Percentiles rank a stretch among this genome's conserved stretches.
Conservation (phyloP, 1,284 basidiomycete genomes). For the Trichosporon sp. region DNA sequence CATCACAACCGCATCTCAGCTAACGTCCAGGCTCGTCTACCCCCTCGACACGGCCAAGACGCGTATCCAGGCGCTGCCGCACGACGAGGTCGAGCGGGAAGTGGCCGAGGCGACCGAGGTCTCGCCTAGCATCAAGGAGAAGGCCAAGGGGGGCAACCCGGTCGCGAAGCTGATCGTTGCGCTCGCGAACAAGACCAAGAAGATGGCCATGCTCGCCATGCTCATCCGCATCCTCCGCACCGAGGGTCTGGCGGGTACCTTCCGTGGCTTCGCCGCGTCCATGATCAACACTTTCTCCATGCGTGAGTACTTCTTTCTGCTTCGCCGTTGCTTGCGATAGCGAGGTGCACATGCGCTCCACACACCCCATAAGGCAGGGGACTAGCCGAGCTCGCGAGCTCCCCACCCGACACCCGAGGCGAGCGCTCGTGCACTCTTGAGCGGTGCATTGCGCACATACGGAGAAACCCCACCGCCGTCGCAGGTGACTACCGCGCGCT, state of each 20-base stretch:
- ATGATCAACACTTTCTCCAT: slow-evolving; percentile 98
- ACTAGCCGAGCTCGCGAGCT: background rate
- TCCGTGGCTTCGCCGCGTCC: slow-evolving; percentile 92
- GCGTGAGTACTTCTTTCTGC: slow-evolving; percentile 67
- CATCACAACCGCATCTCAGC: background rate
- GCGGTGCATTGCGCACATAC: background rate
- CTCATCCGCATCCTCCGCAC: slow-evolving; percentile 71
- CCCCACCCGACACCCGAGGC: background rate
- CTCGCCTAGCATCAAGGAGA: slow-evolving; percentile 24
- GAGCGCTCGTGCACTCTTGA: background rate
- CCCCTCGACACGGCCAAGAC: slow-evolving; percentile 97
- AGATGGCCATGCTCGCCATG: slow-evolving; percentile 63
- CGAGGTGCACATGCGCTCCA: too few relatives aligned
- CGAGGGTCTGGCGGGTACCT: slow-evolving; percentile 80
- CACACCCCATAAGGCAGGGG: background rate
- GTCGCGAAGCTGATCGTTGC: slow-evolving; percentile 54
- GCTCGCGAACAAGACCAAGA: slow-evolving; percentile 38
- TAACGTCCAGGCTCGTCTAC: slow-evolving; percentile 73
- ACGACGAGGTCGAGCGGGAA: slow-evolving; percentile 20
- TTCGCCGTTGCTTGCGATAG: background rate
- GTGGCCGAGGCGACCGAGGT: slow-evolving; percentile 18
- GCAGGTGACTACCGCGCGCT: slow-evolving; percentile 4
- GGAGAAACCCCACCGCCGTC: slow-evolving; percentile 4
- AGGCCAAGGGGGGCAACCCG: slow-evolving; percentile 56
- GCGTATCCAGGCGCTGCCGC: slow-evolving; percentile 74